These are phyloP conservation scores for Telfairia occidentalis DNA, from an alignment of 331 rosid species.

Conservation along the genomic window DNA sequence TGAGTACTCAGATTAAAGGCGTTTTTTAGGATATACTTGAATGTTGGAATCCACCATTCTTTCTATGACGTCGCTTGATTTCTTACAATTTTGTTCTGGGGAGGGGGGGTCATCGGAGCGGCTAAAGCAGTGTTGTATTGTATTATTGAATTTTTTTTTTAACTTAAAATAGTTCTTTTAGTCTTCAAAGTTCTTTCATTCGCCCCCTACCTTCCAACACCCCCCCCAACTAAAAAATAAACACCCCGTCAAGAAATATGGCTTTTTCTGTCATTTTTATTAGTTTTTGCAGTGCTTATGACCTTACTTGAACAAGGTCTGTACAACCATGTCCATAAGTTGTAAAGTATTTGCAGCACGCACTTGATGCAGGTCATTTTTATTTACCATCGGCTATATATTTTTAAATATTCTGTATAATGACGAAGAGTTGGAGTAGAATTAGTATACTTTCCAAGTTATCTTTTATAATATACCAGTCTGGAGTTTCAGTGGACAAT, in stretches of 20 bases:
- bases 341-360: no score
- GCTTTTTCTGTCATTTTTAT: background rate
- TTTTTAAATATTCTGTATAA: background rate
- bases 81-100: constrained; percentile 14
- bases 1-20: constrained; percentile 18
- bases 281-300: background rate
- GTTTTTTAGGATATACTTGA: constrained; percentile 26
- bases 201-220: background rate
- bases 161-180: background rate
- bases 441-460: background rate
- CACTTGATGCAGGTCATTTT: background rate
- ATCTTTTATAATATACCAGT: background rate
- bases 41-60: constrained; percentile 35
- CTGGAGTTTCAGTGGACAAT: background rate
- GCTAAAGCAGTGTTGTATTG: constrained; percentile 26
- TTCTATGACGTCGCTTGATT: constrained; percentile 11
- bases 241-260: background rate
- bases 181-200: background rate
- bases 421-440: background rate
- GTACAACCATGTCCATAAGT: no score
- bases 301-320: no score
- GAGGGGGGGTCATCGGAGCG: constrained; percentile 12
- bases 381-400: background rate
- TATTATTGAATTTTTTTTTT: background rate
- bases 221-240: background rate